A percentile compares a stretch with the other conserved stretches of the same genome.
phyloP scores from a whole-genome alignment of 768 basidiomycete species.

The Leccinum olivaceopallidum region DNA sequence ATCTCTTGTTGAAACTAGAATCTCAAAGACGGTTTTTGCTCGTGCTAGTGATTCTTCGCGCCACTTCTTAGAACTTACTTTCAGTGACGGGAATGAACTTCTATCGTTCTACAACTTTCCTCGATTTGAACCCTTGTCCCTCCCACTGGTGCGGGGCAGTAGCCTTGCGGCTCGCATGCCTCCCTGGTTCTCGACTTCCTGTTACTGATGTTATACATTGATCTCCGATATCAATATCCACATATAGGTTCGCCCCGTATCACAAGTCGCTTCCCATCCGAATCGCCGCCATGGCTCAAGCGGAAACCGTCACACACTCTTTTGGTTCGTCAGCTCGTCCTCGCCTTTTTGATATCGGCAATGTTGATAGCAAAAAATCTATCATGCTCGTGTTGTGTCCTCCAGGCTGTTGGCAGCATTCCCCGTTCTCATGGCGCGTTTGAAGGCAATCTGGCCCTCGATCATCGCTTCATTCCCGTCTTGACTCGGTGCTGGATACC shows the following conservation, averaged over 20 bases:
- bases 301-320: slow-evolving; percentile 36
- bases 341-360: slow-evolving; percentile 39
- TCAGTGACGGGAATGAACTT: slow-evolving; percentile 8
- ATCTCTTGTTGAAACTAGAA: not conserved
- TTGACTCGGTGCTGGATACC: slow-evolving; percentile 27
- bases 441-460: slow-evolving; percentile 2
- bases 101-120: not conserved
- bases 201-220: not conserved
- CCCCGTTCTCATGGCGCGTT: slow-evolving; percentile 14
- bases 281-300: slow-evolving; percentile 13
- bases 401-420: not conserved
- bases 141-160: not conserved
- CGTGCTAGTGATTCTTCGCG: not conserved
- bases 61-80: not conserved
- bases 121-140: slow-evolving; percentile 2
- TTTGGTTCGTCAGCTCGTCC: slow-evolving; percentile 29
- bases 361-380: slow-evolving; percentile 35
- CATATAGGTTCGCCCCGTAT: slow-evolving; percentile 7
- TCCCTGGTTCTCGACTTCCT: slow-evolving; percentile 5
- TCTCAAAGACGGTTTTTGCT: not conserved
- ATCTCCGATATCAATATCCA: not conserved
- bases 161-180: not conserved
- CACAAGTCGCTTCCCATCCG: not conserved
- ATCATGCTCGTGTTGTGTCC: slow-evolving; percentile 21
- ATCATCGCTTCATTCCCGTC: not conserved